Percentiles rank a stretch among this genome's conserved stretches.
Evolutionary conservation across 179 eudicot species (phyloP).

Genomic region (Carnegiea gigantea): DNA sequence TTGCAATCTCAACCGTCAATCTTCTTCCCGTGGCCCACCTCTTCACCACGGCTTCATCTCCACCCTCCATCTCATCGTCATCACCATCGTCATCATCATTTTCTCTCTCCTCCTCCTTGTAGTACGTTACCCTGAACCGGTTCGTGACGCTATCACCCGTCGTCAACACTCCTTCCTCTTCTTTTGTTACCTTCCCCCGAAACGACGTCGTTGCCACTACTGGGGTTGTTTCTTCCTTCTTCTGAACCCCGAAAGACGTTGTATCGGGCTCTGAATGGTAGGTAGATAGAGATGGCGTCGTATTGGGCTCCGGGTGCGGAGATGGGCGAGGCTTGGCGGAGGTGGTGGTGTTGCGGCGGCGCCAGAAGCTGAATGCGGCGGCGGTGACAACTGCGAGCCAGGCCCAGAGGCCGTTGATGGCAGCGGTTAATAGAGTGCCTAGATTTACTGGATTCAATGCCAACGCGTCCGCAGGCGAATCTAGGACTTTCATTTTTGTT

Average conservation of each 20-base stretch:
- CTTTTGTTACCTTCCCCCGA: background rate
- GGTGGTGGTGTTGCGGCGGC: constrained; percentile 1
- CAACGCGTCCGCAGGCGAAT: constrained; percentile 24
- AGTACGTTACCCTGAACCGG: constrained; percentile 31
- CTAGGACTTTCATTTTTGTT: constrained; percentile 25
- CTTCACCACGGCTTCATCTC: constrained; percentile 24
- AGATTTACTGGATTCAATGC: constrained; percentile 29
- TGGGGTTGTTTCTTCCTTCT: background rate
- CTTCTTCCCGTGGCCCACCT: background rate
- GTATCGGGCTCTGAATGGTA: background rate
- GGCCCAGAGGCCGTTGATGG: constrained; percentile 50
- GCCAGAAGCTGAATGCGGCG: constrained; percentile 42
- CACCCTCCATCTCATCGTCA: constrained; percentile 18
- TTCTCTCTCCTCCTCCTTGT: constrained; percentile 17
- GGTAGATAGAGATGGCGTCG: background rate
- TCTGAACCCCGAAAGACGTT: background rate
- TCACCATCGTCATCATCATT: constrained; percentile 10
- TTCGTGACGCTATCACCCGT: constrained; percentile 34
- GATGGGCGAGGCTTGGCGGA: background rate
- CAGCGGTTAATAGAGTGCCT: constrained; percentile 26
- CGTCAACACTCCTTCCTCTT: constrained; percentile 12
- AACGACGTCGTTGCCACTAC: background rate
- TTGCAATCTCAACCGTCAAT: constrained; percentile 39
- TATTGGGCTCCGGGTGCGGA: background rate
- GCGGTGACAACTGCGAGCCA: constrained; percentile 52